These are phyloP conservation scores for Mytilinidion resinicola DNA, from an alignment of 495 filamentous ascomycete genomes.

Conservation along the genomic window DNA sequence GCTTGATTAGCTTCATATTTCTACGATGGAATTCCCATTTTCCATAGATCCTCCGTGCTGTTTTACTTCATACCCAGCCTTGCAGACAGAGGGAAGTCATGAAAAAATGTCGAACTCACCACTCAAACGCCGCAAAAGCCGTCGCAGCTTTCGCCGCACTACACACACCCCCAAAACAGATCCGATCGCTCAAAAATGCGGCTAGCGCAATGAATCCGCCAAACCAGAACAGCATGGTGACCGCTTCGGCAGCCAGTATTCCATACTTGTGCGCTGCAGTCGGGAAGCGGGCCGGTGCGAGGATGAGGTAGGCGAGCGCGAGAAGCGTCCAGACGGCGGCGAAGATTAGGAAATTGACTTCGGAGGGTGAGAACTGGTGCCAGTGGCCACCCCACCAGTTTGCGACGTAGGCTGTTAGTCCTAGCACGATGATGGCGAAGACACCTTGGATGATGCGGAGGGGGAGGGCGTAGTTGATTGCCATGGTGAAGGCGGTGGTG, in stretches of 20 bases:
- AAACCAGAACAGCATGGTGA: constrained; percentile 89
- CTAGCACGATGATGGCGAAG: constrained; percentile 65
- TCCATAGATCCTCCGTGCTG: background rate
- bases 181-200: constrained; percentile 47
- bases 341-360: constrained; percentile 69
- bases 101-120: constrained; percentile 39
- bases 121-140: constrained; percentile 52
- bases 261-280: constrained; percentile 52
- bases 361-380: constrained; percentile 38
- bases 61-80: background rate
- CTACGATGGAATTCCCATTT: too few relatives aligned
- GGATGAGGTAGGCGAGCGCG: constrained; percentile 56
- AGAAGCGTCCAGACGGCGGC: constrained; percentile 65
- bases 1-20: background rate
- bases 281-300: constrained; percentile 56
- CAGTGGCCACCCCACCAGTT: constrained; percentile 36
- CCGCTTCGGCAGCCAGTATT: constrained; percentile 56
- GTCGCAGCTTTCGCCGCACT: constrained; percentile 45
- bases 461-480: background rate
- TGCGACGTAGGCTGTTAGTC: constrained; percentile 56
- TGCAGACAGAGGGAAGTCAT: too few relatives aligned
- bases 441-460: constrained; percentile 57
- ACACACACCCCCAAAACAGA: constrained; percentile 47
- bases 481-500: background rate
- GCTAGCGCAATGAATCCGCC: constrained; percentile 71